These are phyloP conservation scores for Cadophora malorum DNA, from an alignment of 2,329 filamentous ascomycete genomes.

Conservation along the genomic window DNA sequence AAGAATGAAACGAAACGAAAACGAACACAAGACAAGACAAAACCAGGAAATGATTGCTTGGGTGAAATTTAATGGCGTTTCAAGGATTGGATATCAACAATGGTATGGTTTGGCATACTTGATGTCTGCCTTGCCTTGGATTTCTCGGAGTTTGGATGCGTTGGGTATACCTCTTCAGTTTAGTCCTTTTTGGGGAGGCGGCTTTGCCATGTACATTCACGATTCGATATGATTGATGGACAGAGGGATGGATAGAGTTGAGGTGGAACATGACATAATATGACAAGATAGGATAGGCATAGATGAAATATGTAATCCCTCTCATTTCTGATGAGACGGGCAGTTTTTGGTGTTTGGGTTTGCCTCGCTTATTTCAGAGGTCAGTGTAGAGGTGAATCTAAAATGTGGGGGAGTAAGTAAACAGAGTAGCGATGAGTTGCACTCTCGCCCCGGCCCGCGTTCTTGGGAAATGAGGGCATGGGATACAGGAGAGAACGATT, in stretches of 20 bases:
- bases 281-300: not conserved
- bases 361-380: not conserved
- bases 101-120: not conserved
- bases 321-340: not conserved
- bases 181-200: not conserved
- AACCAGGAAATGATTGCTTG: not conserved
- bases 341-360: not conserved
- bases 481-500: too few relatives aligned
- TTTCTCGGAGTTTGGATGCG: not conserved
- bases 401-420: not conserved
- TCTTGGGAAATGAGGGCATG: too few relatives aligned
- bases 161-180: constrained; percentile 17
- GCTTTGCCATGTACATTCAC: constrained; percentile 4
- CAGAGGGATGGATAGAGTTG: not conserved
- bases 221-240: not conserved
- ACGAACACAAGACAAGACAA: not conserved
- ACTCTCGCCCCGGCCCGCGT: too few relatives aligned
- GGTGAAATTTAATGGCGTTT: not conserved
- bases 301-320: not conserved
- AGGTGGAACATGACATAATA: not conserved
- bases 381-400: not conserved
- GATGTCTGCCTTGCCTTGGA: not conserved
- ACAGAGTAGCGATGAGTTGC: not conserved
- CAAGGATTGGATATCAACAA: not conserved
- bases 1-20: not conserved